A percentile compares a stretch with the other conserved stretches of the same genome.
Evolutionary conservation across 1,284 basidiomycete genomes (phyloP).

Genomic region (Vanrija pseudolonga): DNA sequence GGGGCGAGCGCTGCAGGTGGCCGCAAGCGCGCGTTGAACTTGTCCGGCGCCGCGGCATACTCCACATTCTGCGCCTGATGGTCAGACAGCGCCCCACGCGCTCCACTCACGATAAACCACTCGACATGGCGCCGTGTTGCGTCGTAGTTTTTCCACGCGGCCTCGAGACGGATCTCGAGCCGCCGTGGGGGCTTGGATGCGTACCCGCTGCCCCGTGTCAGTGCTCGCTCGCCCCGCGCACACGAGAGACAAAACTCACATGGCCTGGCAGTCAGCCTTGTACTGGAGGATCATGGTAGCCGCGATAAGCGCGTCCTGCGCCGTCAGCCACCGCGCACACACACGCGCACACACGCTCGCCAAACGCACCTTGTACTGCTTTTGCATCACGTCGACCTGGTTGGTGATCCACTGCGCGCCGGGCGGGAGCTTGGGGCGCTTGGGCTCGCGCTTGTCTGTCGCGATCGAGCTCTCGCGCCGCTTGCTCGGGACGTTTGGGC

Average conservation of each 20-base stretch:
- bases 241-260: slow-evolving; percentile 14
- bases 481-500: not conserved
- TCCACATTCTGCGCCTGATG: slow-evolving; percentile 11
- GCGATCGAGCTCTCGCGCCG: not conserved
- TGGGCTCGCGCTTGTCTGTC: slow-evolving; percentile 2
- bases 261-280: slow-evolving; percentile 18
- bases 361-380: slow-evolving; percentile 24
- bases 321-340: not conserved
- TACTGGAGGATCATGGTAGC: slow-evolving; percentile 30
- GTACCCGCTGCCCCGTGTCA: slow-evolving; percentile 9
- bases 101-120: slow-evolving; percentile 25
- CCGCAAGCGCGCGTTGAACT: slow-evolving; percentile 16
- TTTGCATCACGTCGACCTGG: slow-evolving; percentile 24
- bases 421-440: slow-evolving; percentile 14
- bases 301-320: slow-evolving; percentile 26
- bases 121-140: slow-evolving; percentile 28
- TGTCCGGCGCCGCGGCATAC: slow-evolving; percentile 17
- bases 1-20: slow-evolving; percentile 17
- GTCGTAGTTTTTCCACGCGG: slow-evolving; percentile 29
- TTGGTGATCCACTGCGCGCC: slow-evolving; percentile 27
- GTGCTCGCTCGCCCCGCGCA: too few species aligned
- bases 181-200: slow-evolving; percentile 12
- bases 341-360: not conserved
- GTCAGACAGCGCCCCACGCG: not conserved
- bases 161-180: slow-evolving; percentile 20